Base-by-base conservation (phyloP, 225 moss, liverwort and hornwort species). In the Rhytidiadelphus loreus region DNA sequence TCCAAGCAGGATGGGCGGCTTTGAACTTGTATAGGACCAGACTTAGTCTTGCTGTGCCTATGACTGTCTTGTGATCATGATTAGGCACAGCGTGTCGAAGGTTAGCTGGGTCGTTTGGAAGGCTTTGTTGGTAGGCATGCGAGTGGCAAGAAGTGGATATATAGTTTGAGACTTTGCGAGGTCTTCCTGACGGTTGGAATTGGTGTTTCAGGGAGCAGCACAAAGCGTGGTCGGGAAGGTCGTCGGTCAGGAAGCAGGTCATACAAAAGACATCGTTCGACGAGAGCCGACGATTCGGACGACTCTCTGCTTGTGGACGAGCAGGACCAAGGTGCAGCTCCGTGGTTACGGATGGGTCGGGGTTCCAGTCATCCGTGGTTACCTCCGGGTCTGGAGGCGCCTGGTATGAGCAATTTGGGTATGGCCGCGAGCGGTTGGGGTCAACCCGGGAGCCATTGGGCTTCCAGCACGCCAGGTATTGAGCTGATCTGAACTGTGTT, bases 141-240 rank as follows among this genome's bases (percentile, higher is more conserved):
- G 10, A 44, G 66, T 55, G 83, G 29, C 13, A 33, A 37, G 86
- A 18, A 32, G n/a, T 77, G 83, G 56, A 63, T 10, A 37, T 4
- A 7, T 70, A 57, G 46, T 58, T 15, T 74, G 62, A 68, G 64
- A 37, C 29, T 59, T 43, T 30, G 64, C 46, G 57, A 44, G 69
- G 19, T 48, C 13, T 43, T 55, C 66, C 89, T 91, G 85, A 90
- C 59, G 43, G 56, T 80, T 76, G 20, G 76, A 82, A 50, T 66
- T 72, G 53, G 18, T 55, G 28, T 86, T 77, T 55, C 91, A 91
- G 95, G 95, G 88, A 86, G 85, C 69, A 89, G 93, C 88, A 91
- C 94, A 23, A 96, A 95, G 92, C 93, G 96, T 70, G 93, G 94
- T 63, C 94, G 95, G 86, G 96, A 95, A 59, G 94, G 94, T 62